phyloP scores from a whole-genome alignment of 2,329 filamentous ascomycete species.

The Sclerotiophoma versabilis region DNA sequence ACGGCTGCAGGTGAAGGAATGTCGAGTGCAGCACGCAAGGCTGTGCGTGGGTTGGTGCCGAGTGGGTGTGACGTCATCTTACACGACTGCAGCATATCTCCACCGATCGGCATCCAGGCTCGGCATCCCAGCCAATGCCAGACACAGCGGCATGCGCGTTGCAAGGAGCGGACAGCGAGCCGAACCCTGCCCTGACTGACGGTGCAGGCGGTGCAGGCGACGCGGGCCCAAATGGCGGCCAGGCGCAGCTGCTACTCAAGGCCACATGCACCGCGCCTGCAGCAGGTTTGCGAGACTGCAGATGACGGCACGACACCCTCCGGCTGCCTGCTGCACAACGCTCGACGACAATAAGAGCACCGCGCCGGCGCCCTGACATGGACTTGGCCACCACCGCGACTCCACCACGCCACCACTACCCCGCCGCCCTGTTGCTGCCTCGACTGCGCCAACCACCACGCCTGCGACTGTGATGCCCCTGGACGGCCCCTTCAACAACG shows the following conservation, averaged over 20 bases:
- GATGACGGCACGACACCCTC: constrained; percentile 1
- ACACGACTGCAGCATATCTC: not conserved
- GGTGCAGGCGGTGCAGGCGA: not conserved
- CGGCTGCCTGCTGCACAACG: not conserved
- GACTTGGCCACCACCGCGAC: not conserved
- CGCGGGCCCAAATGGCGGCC: not conserved
- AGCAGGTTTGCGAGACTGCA: constrained; percentile 5
- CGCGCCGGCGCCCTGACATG: not conserved
- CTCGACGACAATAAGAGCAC: constrained; percentile 3
- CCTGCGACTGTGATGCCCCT: not conserved
- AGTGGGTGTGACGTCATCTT: not conserved
- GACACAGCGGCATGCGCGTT: not conserved
- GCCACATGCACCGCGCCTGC: constrained; percentile 7
- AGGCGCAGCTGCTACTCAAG: constrained; percentile 2
- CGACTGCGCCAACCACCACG: not conserved
- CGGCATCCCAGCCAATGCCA: not conserved
- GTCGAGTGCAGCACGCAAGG: not conserved
- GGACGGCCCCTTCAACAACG: constrained; percentile 4
- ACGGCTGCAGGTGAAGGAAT: not conserved
- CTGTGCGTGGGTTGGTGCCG: not conserved
- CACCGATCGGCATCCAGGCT: not conserved
- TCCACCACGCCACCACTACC: not conserved
- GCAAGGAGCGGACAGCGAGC: not conserved
- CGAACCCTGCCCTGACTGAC: not conserved
- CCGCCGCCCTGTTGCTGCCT: not conserved